Conservation (phyloP, 768 basidiomycete species). For the Ephemerocybe angulata region DNA sequence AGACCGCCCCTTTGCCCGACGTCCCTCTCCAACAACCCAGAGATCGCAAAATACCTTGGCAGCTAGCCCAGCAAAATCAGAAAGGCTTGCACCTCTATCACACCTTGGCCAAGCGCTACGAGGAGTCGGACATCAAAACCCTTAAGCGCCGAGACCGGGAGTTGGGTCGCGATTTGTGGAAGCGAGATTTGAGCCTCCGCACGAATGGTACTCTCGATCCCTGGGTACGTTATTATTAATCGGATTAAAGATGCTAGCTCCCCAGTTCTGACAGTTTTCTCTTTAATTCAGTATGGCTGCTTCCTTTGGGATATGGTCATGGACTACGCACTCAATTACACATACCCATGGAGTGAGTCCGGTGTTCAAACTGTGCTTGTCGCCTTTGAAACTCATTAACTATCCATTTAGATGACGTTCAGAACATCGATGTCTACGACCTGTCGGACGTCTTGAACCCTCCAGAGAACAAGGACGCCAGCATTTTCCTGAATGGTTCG, state of each 20-base stretch:
- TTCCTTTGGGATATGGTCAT: conserved; percentile 59
- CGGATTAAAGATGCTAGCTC: neutral
- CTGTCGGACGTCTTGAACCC: conserved; percentile 56
- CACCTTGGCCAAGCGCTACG: conserved; percentile 15
- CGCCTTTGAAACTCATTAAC: neutral
- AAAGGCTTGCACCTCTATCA: conserved; percentile 16
- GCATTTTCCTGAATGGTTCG: conserved; percentile 61
- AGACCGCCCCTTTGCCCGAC: conserved; percentile 47
- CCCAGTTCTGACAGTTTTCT: conserved; percentile 5
- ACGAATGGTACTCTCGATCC: conserved; percentile 55
- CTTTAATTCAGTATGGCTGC: conserved; percentile 52
- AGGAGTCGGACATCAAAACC: conserved; percentile 1
- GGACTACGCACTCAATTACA: conserved; percentile 71
- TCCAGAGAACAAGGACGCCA: conserved; percentile 44
- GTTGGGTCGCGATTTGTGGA: conserved; percentile 32
- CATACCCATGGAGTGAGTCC: conserved; percentile 56
- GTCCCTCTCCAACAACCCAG: conserved; percentile 33
- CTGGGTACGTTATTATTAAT: conserved; percentile 36
- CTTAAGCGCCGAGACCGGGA: conserved; percentile 8
- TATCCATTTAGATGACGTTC: neutral
- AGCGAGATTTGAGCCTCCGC: conserved; percentile 44
- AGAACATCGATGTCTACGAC: conserved; percentile 42
- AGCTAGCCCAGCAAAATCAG: conserved; percentile 21
- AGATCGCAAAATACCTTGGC: conserved; percentile 32
- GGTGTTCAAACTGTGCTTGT: neutral